Evolutionary conservation across 306 rosid genomes (phyloP), one percentile per base, ranked within the genome.

Genomic region (Sesbania bispinosa): DNA sequence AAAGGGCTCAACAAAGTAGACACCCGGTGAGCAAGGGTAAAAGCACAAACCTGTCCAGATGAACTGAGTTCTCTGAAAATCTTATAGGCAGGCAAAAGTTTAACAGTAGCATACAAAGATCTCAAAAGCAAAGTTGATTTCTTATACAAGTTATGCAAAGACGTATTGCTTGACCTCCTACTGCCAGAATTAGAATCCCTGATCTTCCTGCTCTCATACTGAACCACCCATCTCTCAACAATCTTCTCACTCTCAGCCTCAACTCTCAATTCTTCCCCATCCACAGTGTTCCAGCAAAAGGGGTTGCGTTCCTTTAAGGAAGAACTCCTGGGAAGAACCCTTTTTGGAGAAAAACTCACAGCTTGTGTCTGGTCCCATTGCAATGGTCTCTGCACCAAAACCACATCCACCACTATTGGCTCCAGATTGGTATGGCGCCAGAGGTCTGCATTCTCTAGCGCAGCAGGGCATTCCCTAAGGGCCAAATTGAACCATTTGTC

Each of bases 401-500:
- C 23, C 73, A 93, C 93, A 85, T 93, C 97, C 21, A 93, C 80
- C 29, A 93, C 84, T 80, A 90, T 59, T 1, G 80, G 89, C 33
- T 90, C 94, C 0, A 62, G 83, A 83, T 87, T 78, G 83, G 72
- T 81, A 67, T 78, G 94, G 63, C 86, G 88, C 85, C 85, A 84
- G 65, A 85, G 80, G 68, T 83, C 96, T 52, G 79, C 71, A 24
- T 87, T 88, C 74, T 87, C 92, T 3, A 93, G 19, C 0, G 88
- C 90, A 0, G 79, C 87, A 42, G 94, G 86, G 71, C 96, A 87
- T 67, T 88, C 94, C 63, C 90, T 77, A 3, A 88, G 81, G 0
- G 97, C 90, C 61, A 90, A 79, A 85, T 90, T 90, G 73, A 93
- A 93, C 97, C 97, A 88, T 75, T 87, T 90, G 66, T 93, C 96